A percentile compares a stretch with the other conserved stretches of the same genome.
phyloP scores from a whole-genome alignment of 2,329 filamentous ascomycete species.

The Chrysoporthe puriensis region DNA sequence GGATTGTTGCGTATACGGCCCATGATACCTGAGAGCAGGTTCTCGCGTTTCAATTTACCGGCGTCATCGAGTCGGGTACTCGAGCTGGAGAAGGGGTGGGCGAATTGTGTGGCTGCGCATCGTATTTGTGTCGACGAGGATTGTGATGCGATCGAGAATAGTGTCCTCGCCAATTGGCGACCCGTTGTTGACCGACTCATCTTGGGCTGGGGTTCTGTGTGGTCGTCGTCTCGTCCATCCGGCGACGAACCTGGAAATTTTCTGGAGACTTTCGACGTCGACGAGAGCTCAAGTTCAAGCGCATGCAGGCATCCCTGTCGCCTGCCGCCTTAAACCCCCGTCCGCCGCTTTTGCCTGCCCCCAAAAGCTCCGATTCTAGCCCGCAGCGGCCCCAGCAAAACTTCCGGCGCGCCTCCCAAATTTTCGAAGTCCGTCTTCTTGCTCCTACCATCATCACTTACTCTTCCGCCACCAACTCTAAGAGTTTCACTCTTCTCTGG shows the following conservation, averaged over 20 bases:
- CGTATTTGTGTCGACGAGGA: slow-evolving; percentile 16
- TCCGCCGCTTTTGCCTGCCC: slow-evolving; percentile 21
- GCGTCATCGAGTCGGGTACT: slow-evolving; percentile 20
- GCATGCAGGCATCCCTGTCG: slow-evolving; percentile 18
- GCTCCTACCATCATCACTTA: slow-evolving; percentile 4
- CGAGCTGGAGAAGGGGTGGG: slow-evolving; percentile 27
- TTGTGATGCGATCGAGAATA: slow-evolving; percentile 40
- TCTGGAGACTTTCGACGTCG: slow-evolving; percentile 8
- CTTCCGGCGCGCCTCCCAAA: slow-evolving; percentile 24
- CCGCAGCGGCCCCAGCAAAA: slow-evolving; percentile 24
- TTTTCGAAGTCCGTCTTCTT: slow-evolving; percentile 20
- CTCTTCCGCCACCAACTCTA: slow-evolving; percentile 15
- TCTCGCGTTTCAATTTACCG: slow-evolving; percentile 4
- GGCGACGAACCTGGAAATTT: slow-evolving; percentile 15
- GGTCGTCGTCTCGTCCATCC: slow-evolving; percentile 32
- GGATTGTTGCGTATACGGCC: neutral
- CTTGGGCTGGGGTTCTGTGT: slow-evolving; percentile 28
- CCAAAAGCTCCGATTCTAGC: slow-evolving; percentile 25
- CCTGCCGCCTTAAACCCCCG: slow-evolving; percentile 15
- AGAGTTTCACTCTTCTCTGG: slow-evolving; percentile 28
- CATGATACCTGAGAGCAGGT: slow-evolving; percentile 14
- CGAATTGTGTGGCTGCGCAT: slow-evolving; percentile 22
- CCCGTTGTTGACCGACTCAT: slow-evolving; percentile 51
- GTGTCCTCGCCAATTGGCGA: slow-evolving; percentile 47
- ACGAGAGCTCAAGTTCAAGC: slow-evolving; percentile 9